phyloP scores from a whole-genome alignment of 2,329 filamentous ascomycete genomes.

The Colletotrichum tamarilloi region DNA sequence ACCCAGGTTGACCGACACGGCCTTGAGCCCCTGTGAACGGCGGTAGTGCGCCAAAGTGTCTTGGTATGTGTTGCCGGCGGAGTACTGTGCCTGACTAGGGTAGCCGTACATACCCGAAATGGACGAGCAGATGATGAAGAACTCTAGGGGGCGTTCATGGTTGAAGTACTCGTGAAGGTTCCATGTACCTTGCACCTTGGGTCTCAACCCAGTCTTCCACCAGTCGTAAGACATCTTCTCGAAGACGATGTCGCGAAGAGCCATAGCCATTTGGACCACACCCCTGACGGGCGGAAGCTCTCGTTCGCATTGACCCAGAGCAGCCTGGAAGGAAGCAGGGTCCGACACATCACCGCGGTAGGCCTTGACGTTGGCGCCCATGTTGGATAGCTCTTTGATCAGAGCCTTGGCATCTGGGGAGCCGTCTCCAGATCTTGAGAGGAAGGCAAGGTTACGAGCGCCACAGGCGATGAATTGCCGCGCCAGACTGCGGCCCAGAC shows the following conservation, averaged over 20 bases:
- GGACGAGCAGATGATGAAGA: conserved; percentile 49
- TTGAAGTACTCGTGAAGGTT: conserved; percentile 49
- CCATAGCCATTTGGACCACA: conserved; percentile 5
- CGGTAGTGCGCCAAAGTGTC: conserved; percentile 39
- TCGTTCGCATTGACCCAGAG: conserved; percentile 35
- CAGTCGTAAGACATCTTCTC: conserved; percentile 58
- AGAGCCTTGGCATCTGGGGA: conserved; percentile 31
- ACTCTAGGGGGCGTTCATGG: conserved; percentile 41
- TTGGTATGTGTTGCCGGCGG: conserved; percentile 44
- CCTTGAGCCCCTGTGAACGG: conserved; percentile 17
- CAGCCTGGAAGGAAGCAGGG: conserved; percentile 39
- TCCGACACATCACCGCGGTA: conserved; percentile 47
- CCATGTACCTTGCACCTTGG: conserved; percentile 54
- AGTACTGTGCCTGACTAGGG: conserved; percentile 48
- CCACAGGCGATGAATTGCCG: conserved; percentile 41
- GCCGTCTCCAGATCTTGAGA: conserved; percentile 41
- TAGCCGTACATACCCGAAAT: conserved; percentile 44
- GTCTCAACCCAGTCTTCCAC: conserved; percentile 55
- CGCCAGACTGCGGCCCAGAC: conserved; percentile 40
- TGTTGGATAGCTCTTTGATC: conserved; percentile 27
- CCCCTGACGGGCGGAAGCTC: conserved; percentile 41
- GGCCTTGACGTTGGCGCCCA: conserved; percentile 36
- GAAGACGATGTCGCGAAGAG: conserved; percentile 55
- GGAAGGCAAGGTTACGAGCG: conserved; percentile 44
- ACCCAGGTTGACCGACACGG: conserved; percentile 14